Base-by-base conservation (phyloP, 1,284 basidiomycete species). In the Fomitopsis palustris region DNA sequence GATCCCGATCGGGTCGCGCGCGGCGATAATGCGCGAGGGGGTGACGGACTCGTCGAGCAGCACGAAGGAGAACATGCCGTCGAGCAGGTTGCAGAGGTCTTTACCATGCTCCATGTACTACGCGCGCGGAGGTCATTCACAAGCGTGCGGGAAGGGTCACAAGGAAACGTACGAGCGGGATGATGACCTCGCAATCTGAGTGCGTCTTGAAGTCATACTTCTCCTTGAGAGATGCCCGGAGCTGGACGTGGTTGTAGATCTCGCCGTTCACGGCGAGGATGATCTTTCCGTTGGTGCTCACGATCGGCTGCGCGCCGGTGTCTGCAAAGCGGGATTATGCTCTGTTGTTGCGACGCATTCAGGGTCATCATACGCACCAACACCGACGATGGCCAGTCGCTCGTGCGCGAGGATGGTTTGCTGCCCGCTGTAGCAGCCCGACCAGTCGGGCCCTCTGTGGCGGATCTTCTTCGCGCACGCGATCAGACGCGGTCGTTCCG, bases 41-140 rank as follows among this genome's bases (percentile, higher is more conserved):
- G 90, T 81, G 60, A 93, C 89, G 12, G 92, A 92, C 70, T 95
- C 94, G 77, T 99, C 97, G 60, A 99, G 81, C 45, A 99, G 85
- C 64, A 98, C 90, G 71, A 99, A 99, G 12, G 95, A 96, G 80
- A 99, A 99, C 95, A 99, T 98, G 67, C 97, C 97, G 73, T 99
- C 97, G 61, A 99, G 90, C 74, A 87, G 80, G 70, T 77, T 76
- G 77, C 92, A 92, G 27, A 96, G 76, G 2, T 82, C 84, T 67
- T 86, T 92, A 70, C 81, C 93, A 71, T 93, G 76, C 78, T 94
- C 88, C 68, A 82, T 81, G 80, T 97, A 97, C 95, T 97, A 67
- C 14, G 61, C 41, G 52, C 17, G 59, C 23, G n/a, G 23, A 23
- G 33, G 37, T 53, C 17, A 49, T 42, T 25, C 31, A n/a, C 27